Percentiles rank a stretch among this genome's conserved stretches.
phyloP scores from a whole-genome alignment of 2,329 filamentous ascomycete species.

The Nemania serpens region DNA sequence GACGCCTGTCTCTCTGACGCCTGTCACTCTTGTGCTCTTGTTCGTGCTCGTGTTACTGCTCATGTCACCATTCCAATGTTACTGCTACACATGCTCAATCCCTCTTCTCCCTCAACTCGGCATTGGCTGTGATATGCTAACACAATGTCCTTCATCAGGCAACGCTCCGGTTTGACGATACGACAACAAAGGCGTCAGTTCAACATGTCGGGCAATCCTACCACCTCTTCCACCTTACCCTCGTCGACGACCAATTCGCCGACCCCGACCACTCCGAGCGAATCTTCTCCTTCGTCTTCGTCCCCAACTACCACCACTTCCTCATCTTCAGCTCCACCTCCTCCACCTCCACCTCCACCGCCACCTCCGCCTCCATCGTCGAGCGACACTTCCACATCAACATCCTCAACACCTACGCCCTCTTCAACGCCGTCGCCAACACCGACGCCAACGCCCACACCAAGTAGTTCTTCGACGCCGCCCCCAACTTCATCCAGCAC shows the following conservation, averaged over 20 bases:
- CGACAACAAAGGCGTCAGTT: constrained; percentile 28
- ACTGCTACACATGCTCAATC: constrained; percentile 7
- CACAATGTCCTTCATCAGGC: constrained; percentile 41
- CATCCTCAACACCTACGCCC: constrained; percentile 6
- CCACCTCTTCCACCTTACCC: constrained; percentile 8
- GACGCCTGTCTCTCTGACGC: neutral
- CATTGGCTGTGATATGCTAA: constrained; percentile 38
- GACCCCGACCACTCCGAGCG: constrained; percentile 5
- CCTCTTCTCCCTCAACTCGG: neutral
- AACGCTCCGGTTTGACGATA: constrained; percentile 31
- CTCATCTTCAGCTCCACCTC: neutral
- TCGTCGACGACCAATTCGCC: constrained; percentile 23
- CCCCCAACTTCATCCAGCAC: constrained; percentile 23
- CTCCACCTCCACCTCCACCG: constrained; percentile 7
- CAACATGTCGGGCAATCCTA: constrained; percentile 41
- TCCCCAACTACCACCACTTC: constrained; percentile 19
- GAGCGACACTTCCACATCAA: constrained; percentile 2
- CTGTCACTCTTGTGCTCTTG: neutral
- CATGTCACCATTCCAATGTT: neutral
- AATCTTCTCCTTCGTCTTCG: constrained; percentile 13
- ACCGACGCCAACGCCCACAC: constrained; percentile 21
- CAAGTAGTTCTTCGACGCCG: constrained; percentile 18
- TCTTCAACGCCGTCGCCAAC: constrained; percentile 20
- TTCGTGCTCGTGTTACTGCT: no score
- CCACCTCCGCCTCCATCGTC: constrained; percentile 28